Evolutionary conservation across 805 yeast species (phyloP).

Genomic region (Scheffersomyces ergatensis): DNA sequence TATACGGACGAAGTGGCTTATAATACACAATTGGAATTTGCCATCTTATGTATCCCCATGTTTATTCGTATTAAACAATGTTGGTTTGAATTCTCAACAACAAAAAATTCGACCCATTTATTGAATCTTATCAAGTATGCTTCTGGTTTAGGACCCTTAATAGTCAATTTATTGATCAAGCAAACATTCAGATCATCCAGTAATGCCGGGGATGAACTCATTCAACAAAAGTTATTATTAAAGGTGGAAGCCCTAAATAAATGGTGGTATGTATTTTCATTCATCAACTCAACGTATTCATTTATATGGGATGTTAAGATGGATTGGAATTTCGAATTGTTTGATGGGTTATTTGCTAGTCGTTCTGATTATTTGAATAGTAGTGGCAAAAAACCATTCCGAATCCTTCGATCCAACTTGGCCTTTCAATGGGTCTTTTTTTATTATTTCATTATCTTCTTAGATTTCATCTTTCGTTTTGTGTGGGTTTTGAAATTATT

Average conservation of each 20-base stretch:
- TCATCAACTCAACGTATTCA: constrained; percentile 72
- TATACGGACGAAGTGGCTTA: constrained; percentile 29
- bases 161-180: constrained; percentile 25
- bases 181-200: constrained; percentile 6
- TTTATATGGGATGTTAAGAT: constrained; percentile 84
- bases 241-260: constrained; percentile 21
- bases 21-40: constrained; percentile 26
- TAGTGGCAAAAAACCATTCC: constrained; percentile 7
- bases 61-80: constrained; percentile 83
- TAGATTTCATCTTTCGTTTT: constrained; percentile 69
- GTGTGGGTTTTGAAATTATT: constrained; percentile 68
- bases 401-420: constrained; percentile 17
- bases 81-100: constrained; percentile 57
- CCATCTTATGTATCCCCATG: constrained; percentile 54
- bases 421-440: constrained; percentile 25
- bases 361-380: too few relatives aligned
- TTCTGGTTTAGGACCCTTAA: constrained; percentile 47
- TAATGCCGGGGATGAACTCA: constrained; percentile 9
- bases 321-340: constrained; percentile 80
- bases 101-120: constrained; percentile 55
- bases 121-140: constrained; percentile 75
- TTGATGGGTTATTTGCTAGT: constrained; percentile 31
- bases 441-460: constrained; percentile 55
- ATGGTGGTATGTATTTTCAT: constrained; percentile 43
- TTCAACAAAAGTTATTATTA: constrained; percentile 9